Conservation (phyloP, 768 basidiomycete genomes). For the Leccinum barrowsii region DNA sequence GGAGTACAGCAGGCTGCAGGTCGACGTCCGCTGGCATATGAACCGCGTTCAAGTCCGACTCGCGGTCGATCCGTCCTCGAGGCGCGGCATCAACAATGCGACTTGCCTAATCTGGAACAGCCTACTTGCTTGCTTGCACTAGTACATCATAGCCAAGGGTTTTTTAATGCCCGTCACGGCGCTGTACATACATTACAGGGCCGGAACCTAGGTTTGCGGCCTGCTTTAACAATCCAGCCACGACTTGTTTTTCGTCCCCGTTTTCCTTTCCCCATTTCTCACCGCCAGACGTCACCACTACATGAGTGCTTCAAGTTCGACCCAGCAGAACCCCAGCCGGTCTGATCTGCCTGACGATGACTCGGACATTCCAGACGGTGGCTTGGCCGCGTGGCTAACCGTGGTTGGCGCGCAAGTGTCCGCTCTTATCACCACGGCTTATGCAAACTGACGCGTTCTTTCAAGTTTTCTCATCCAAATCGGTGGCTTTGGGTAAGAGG, state of each 20-base stretch:
- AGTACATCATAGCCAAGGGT: too few species aligned
- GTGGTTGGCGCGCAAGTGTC: conserved; percentile 22
- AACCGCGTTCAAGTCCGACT: not conserved
- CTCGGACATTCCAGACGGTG: conserved; percentile 22
- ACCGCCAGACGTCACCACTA: not conserved
- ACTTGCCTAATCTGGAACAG: not conserved
- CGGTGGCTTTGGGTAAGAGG: conserved; percentile 35
- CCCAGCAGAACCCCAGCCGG: not conserved
- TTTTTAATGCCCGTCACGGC: not conserved
- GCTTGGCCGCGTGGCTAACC: conserved; percentile 24
- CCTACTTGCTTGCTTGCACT: not conserved
- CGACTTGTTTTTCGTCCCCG: not conserved
- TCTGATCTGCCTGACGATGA: not conserved
- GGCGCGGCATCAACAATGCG: not conserved
- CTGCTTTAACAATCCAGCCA: not conserved
- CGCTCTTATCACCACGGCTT: not conserved
- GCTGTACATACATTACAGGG: not conserved
- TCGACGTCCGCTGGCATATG: not conserved
- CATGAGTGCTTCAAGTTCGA: conserved; percentile 1
- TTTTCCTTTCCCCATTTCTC: not conserved
- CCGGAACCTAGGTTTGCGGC: too few species aligned
- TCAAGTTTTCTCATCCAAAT: conserved; percentile 35
- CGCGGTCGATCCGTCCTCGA: not conserved
- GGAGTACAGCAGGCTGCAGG: not conserved
- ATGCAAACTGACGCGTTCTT: not conserved